A percentile compares a stretch with the other conserved stretches of the same genome.
These are phyloP conservation scores for Keithomyces neogunnii DNA, from an alignment of 2,329 filamentous ascomycete species.

Conservation along the genomic window DNA sequence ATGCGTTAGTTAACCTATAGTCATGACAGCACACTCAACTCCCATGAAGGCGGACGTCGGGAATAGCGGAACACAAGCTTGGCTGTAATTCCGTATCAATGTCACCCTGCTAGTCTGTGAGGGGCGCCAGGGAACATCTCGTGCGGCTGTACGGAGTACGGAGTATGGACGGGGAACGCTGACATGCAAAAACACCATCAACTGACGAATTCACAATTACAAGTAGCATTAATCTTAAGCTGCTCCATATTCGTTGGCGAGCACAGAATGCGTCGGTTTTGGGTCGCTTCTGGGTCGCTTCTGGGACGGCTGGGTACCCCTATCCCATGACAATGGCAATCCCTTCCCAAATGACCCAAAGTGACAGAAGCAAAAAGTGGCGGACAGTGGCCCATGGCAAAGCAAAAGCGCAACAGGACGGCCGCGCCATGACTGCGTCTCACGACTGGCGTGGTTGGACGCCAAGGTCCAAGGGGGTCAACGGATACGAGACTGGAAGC, in stretches of 20 bases:
- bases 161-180: no score
- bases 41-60: background rate
- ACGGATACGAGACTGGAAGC: slow-evolving; percentile 1
- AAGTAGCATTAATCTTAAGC: no score
- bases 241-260: no score
- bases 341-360: background rate
- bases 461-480: background rate
- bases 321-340: background rate
- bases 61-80: background rate
- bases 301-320: slow-evolving; percentile 1
- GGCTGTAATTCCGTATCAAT: no score
- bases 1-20: background rate
- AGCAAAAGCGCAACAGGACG: background rate
- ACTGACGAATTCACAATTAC: no score
- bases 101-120: no score
- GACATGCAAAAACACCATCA: no score
- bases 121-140: no score
- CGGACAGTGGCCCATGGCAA: background rate
- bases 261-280: no score
- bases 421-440: background rate
- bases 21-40: background rate
- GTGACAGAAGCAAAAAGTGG: no score
- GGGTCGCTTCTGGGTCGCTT: background rate
- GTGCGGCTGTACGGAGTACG: no score
- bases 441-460: background rate